Conservation (phyloP, 805 yeast species). For the Yamadazyma phyllophila region DNA sequence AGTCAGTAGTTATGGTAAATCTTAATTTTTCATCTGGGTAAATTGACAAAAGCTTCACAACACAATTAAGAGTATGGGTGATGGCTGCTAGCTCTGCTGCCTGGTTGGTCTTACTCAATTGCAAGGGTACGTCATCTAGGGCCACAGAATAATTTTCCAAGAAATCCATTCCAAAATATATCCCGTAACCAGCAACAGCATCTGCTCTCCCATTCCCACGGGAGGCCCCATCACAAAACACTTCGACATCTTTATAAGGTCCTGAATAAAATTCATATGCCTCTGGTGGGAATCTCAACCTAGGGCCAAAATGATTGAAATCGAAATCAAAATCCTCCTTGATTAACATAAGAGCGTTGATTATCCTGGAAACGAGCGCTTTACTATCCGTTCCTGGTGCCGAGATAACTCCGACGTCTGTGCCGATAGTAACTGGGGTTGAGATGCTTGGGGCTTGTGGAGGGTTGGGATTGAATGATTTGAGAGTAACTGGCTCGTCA, state of each 20-base stretch:
- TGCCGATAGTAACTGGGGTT: background rate
- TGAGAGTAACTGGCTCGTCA: background rate
- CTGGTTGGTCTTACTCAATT: conserved; percentile 62
- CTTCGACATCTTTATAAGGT: conserved; percentile 5
- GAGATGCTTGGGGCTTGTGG: background rate
- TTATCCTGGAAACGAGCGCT: too few species aligned
- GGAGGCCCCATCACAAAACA: conserved; percentile 81
- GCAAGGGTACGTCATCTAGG: conserved; percentile 37
- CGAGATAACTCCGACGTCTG: too few species aligned
- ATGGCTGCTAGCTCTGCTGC: conserved; percentile 78
- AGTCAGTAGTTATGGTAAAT: conserved; percentile 59
- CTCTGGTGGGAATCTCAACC: background rate
- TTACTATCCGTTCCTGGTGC: too few species aligned
- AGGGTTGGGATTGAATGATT: background rate
- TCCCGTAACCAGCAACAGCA: conserved; percentile 62
- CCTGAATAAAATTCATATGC: background rate
- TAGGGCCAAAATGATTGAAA: background rate
- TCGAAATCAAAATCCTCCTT: too few species aligned
- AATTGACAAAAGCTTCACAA: background rate
- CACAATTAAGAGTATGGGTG: conserved; percentile 18
- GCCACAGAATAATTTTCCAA: background rate
- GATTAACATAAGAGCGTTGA: too few species aligned
- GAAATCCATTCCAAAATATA: conserved; percentile 41
- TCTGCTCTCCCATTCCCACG: conserved; percentile 51
- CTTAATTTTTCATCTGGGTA: background rate